Evolutionary conservation across 345 rosid genomes (phyloP), one percentile per base, ranked within the genome.

Genomic region (Acer yangbiense): DNA sequence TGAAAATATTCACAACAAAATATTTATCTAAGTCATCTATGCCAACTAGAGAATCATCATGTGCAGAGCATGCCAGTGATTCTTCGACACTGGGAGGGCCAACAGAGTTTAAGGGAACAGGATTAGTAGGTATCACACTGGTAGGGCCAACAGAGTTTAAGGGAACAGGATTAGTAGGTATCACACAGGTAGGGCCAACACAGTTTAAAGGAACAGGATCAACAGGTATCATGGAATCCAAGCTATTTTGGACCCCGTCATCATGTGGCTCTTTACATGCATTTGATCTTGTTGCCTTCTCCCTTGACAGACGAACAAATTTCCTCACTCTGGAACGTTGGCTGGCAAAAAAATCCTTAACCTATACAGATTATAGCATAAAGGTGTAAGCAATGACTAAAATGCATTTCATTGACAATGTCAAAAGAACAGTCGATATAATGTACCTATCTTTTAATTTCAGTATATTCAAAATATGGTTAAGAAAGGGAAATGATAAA

Each of bases 291-390:
- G 82, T 71, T 6, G 87, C 86, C 83, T 89, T 91, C 89, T 96
- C 98, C 86, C 89, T 93, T 20, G 96, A 93, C 80, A 91, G 72
- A 68, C 96, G 88, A 58, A 90, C 88, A 60, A 91, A 87, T 82
- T 83, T 97, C 84, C 95, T 91, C 83, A 97, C 98, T 86, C 94
- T 89, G 50, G 95, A 78, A 68, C 91, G 93, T 67, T 97, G 98
- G 82, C 95, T 86, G 76, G 78, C 79, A 88, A 97, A 93, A 88
- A 90, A 97, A 16, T 97, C 98, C 10, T 94, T 94, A 80, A 93
- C 95, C 99, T 97, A 74, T 65, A 86, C 63, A 74, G 20, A 14
- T 80, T 58, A 76, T 2, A 72, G 8, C 66, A 76, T 11, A 69
- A 65, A 68, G 52, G 29, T 21, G 11, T 61, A 23, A 83, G 39